These are phyloP conservation scores for Saturnispora sekii DNA, from an alignment of 805 yeast species.

Conservation along the genomic window DNA sequence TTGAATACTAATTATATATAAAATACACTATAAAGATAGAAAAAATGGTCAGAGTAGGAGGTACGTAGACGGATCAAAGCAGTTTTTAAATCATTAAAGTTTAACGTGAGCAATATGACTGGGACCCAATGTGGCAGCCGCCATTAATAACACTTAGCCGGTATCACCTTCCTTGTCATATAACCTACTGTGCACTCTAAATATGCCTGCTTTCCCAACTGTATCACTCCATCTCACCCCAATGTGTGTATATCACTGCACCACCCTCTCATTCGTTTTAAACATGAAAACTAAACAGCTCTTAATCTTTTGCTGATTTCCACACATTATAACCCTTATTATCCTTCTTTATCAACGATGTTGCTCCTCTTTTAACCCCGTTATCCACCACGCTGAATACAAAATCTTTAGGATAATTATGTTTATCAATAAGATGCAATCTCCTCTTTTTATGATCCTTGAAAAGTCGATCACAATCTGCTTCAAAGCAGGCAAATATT, in stretches of 20 bases:
- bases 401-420: conserved; percentile 35
- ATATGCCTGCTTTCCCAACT: no score
- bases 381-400: conserved; percentile 23
- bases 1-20: background rate
- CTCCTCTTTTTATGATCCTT: conserved; percentile 31
- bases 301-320: conserved; percentile 9
- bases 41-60: background rate
- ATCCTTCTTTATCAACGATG: conserved; percentile 16
- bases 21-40: background rate
- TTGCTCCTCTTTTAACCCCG: conserved; percentile 18
- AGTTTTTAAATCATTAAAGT: no score
- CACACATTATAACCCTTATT: conserved; percentile 10
- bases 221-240: no score
- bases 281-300: background rate
- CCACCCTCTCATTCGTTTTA: no score
- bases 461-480: conserved; percentile 33
- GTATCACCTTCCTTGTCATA: no score
- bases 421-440: conserved; percentile 41
- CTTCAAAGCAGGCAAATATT: conserved; percentile 35
- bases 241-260: no score
- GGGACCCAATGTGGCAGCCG: no score
- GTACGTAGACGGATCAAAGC: no score
- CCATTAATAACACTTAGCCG: no score
- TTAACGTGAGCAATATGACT: no score
- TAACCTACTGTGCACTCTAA: no score